phyloP scores from a whole-genome alignment of 148 eudicot species.

The Bassia scoparia region DNA sequence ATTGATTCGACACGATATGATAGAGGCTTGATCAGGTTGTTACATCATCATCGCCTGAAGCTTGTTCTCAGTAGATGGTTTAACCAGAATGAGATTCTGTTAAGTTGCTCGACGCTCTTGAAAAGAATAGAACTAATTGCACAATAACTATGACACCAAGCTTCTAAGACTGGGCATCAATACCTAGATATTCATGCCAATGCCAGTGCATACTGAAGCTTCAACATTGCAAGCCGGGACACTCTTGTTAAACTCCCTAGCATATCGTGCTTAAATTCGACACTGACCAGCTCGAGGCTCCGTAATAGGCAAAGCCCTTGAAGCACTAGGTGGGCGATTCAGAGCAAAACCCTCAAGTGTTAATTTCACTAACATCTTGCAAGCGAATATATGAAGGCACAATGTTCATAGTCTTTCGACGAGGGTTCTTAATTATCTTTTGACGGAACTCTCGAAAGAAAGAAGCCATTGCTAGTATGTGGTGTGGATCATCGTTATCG shows the following conservation, averaged over 20 bases:
- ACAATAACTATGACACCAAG: not conserved
- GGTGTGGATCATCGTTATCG: too few species aligned
- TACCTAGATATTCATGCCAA: not conserved
- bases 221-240: not conserved
- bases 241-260: not conserved
- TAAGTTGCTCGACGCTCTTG: not conserved
- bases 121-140: not conserved
- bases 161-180: conserved; percentile 8
- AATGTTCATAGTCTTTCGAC: too few species aligned
- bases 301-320: too few species aligned
- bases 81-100: not conserved
- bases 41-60: too few species aligned
- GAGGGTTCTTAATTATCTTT: conserved; percentile 7
- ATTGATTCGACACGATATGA: too few species aligned
- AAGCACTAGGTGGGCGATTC: not conserved
- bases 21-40: too few species aligned
- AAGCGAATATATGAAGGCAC: not conserved
- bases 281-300: too few species aligned
- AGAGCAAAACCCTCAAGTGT: conserved; percentile 6
- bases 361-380: not conserved
- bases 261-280: not conserved
- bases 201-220: not conserved
- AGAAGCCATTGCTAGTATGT: conserved; percentile 4
- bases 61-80: not conserved
- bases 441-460: not conserved